Conservation (phyloP, 208 protist genomes). For the Crithidia expoeki region DNA sequence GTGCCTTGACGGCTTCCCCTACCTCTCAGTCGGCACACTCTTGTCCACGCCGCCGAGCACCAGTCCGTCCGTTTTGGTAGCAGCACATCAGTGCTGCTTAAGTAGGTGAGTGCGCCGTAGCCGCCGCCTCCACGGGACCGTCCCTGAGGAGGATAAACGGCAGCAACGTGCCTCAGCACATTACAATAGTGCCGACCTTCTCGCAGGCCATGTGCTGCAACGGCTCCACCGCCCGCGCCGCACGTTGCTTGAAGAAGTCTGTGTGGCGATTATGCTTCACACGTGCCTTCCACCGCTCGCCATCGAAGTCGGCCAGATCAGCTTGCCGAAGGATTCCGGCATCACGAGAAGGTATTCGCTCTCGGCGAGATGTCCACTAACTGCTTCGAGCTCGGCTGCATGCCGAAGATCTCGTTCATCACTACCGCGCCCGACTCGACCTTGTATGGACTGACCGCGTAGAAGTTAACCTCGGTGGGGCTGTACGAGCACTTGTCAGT, state of each 20-base stretch:
- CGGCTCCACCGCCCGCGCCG: slow-evolving; percentile 35
- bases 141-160: slow-evolving; percentile 32
- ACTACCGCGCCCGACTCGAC: slow-evolving; percentile 52
- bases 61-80: slow-evolving; percentile 34
- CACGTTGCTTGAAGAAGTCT: slow-evolving; percentile 24
- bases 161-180: slow-evolving; percentile 64
- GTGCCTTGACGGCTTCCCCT: slow-evolving; percentile 33
- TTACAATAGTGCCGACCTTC: slow-evolving; percentile 48
- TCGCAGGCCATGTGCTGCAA: slow-evolving; percentile 46
- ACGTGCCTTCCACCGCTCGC: slow-evolving; percentile 38
- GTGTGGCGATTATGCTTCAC: slow-evolving; percentile 24
- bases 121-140: slow-evolving; percentile 36
- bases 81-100: slow-evolving; percentile 17
- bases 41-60: slow-evolving; percentile 67
- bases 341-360: slow-evolving; percentile 57
- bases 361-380: slow-evolving; percentile 49
- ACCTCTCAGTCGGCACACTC: slow-evolving; percentile 37
- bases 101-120: slow-evolving; percentile 46
- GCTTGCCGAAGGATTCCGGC: slow-evolving; percentile 58
- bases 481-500: slow-evolving; percentile 23
- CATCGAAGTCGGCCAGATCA: slow-evolving; percentile 45
- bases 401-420: slow-evolving; percentile 64
- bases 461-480: slow-evolving; percentile 40
- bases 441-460: slow-evolving; percentile 44
- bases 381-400: slow-evolving; percentile 49